Percentiles rank a stretch among this genome's conserved stretches.
Evolutionary conservation across 1,284 basidiomycete species (phyloP).

Genomic region (Leucoagaricus sp.): DNA sequence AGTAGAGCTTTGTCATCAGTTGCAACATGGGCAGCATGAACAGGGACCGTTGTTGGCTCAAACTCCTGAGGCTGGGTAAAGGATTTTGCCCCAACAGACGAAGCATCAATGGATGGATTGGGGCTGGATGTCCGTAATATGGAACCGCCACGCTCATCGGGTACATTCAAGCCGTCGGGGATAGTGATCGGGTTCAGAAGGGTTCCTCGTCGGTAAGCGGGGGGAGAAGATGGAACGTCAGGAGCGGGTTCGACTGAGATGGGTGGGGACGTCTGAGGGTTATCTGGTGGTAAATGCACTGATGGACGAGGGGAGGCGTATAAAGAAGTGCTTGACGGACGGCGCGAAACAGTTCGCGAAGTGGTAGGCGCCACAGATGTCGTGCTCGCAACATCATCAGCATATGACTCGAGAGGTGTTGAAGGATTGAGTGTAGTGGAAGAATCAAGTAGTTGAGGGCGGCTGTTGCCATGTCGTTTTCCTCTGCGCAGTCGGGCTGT

Average conservation of each 20-base stretch:
- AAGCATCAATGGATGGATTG: conserved; percentile 23
- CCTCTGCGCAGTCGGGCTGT: conserved; percentile 56
- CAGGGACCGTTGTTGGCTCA: conserved; percentile 25
- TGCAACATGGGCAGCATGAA: conserved; percentile 62
- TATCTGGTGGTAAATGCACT: conserved; percentile 13
- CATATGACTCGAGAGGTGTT: conserved; percentile 12
- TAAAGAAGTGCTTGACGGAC: conserved; percentile 24
- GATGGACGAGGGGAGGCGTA: conserved; percentile 16
- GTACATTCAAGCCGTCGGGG: conserved; percentile 16
- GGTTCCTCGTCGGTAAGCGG: conserved; percentile 38
- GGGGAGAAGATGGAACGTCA: conserved; percentile 28
- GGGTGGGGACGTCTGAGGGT: conserved; percentile 11
- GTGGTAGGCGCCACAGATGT: conserved; percentile 10
- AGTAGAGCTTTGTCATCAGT: conserved; percentile 73
- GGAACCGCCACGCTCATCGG: conserved; percentile 15
- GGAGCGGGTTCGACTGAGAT: conserved; percentile 9
- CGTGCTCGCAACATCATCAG: background rate
- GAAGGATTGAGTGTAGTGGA: conserved; percentile 19
- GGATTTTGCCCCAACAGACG: conserved; percentile 17
- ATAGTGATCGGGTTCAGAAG: conserved; percentile 20
- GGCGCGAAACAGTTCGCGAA: conserved; percentile 21
- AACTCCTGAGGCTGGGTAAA: conserved; percentile 11
- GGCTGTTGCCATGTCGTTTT: conserved; percentile 31
- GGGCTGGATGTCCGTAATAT: conserved; percentile 15
- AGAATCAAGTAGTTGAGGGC: conserved; percentile 26